Percentiles rank a stretch among this genome's conserved stretches.
Evolutionary conservation across 2,329 filamentous ascomycete genomes (phyloP).

Genomic region (Aplosporella prunicola): DNA sequence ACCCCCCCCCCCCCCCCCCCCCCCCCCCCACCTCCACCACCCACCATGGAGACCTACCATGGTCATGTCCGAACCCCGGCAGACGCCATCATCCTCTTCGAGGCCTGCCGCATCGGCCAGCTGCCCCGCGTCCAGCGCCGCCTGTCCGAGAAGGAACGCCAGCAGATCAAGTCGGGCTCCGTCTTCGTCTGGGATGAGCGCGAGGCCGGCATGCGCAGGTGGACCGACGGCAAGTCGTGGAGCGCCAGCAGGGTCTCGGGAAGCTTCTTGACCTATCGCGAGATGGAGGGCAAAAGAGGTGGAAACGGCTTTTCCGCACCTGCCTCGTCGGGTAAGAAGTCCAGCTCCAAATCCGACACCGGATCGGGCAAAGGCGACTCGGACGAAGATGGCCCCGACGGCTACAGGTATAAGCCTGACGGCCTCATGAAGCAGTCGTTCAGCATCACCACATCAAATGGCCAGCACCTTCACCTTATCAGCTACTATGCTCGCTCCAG

Average conservation of each 20-base stretch:
- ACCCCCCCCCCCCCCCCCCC: background rate
- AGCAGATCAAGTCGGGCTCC: conserved; percentile 90
- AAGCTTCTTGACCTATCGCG: conserved; percentile 92
- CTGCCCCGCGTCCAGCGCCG: conserved; percentile 86
- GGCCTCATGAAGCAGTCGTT: conserved; percentile 99
- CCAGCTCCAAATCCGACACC: no score
- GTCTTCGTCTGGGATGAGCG: conserved; percentile 99
- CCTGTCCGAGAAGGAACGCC: conserved; percentile 91
- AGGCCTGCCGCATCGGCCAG: conserved; percentile 83
- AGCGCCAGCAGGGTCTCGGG: conserved; percentile 94
- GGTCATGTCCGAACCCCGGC: conserved; percentile 90
- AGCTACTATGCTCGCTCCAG: conserved; percentile 88
- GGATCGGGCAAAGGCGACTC: no score
- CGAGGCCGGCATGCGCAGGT: conserved; percentile 94
- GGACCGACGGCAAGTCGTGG: conserved; percentile 99
- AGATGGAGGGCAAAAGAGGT: conserved; percentile 97
- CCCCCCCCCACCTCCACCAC: conserved; percentile 29
- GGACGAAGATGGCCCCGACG: conserved; percentile 51
- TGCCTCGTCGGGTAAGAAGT: conserved; percentile 51
- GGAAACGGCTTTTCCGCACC: conserved; percentile 57
- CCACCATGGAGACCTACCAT: conserved; percentile 85
- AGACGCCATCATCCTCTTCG: conserved; percentile 97
- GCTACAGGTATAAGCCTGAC: conserved; percentile 62
- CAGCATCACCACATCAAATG: conserved; percentile 86
- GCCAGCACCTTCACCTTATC: conserved; percentile 92